These are phyloP conservation scores for Nitzschia sp. DNA, from an alignment of 108 stramenopile genomes.

Conservation along the genomic window DNA sequence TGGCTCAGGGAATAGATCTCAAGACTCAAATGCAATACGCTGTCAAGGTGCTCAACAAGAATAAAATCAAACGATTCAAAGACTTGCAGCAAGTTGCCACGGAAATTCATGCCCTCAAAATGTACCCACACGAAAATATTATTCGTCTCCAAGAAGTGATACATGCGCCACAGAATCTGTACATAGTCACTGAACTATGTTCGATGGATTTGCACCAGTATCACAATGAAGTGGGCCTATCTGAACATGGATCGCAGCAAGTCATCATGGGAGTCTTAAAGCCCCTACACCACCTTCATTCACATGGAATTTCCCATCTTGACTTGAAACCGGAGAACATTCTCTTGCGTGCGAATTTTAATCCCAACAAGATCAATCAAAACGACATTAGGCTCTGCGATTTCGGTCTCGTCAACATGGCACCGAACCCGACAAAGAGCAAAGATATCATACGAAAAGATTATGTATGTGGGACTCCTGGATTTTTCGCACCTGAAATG, in stretches of 20 bases:
- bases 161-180: conserved; percentile 86
- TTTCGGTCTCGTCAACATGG: conserved; percentile 60
- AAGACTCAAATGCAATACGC: conserved; percentile 40
- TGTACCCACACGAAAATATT: conserved; percentile 81
- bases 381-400: conserved; percentile 58
- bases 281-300: conserved; percentile 35
- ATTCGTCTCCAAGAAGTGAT: conserved; percentile 85
- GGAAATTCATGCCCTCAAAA: conserved; percentile 86
- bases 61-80: conserved; percentile 82
- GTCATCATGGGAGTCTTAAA: conserved; percentile 40
- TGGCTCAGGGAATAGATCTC: conserved; percentile 28
- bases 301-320: conserved; percentile 35
- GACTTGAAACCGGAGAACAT: conserved; percentile 66
- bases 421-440: conserved; percentile 20
- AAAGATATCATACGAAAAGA: conserved; percentile 32
- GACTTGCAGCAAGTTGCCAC: conserved; percentile 89
- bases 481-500: conserved; percentile 82
- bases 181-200: conserved; percentile 79
- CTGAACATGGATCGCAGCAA: conserved; percentile 20
- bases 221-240: conserved; percentile 24
- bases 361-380: conserved; percentile 10
- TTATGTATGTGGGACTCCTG: conserved; percentile 69
- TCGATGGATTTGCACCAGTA: conserved; percentile 37
- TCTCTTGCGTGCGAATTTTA: conserved; percentile 24
- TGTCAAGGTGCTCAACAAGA: conserved; percentile 88